phyloP scores from a whole-genome alignment of 495 filamentous ascomycete genomes.

The Neurospora sp. region DNA sequence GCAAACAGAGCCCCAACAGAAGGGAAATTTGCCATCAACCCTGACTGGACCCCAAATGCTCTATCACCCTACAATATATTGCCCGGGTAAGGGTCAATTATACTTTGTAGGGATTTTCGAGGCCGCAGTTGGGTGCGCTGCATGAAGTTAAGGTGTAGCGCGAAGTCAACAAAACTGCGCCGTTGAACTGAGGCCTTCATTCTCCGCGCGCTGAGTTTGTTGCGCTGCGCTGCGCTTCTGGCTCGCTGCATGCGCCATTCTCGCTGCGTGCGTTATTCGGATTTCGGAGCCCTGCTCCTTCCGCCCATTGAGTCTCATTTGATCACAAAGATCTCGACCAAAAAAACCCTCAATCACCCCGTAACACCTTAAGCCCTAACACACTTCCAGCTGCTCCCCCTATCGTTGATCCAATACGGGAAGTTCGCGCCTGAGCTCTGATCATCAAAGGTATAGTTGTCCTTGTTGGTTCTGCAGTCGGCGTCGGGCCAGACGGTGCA shows the following conservation, averaged over 20 bases:
- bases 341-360: not conserved
- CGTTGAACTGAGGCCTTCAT: not conserved
- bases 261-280: not conserved
- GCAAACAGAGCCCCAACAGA: not conserved
- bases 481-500: slow-evolving; percentile 14
- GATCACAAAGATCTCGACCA: not conserved
- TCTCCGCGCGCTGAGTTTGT: not conserved
- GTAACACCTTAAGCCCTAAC: not conserved
- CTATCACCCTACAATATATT: not conserved
- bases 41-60: no score
- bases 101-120: not conserved
- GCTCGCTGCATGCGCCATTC: not conserved
- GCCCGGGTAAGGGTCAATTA: not conserved
- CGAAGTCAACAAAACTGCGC: not conserved
- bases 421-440: not conserved
- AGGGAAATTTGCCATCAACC: not conserved
- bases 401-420: slow-evolving; percentile 8
- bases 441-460: slow-evolving; percentile 1
- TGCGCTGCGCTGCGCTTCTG: not conserved
- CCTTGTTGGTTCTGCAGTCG: slow-evolving; percentile 5
- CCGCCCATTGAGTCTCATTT: not conserved
- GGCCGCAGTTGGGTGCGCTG: not conserved
- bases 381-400: slow-evolving; percentile 10
- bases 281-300: no score
- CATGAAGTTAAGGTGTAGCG: no score